These are phyloP conservation scores for Pleurotus tuber-regium DNA, from an alignment of 768 basidiomycete species.

Conservation along the genomic window DNA sequence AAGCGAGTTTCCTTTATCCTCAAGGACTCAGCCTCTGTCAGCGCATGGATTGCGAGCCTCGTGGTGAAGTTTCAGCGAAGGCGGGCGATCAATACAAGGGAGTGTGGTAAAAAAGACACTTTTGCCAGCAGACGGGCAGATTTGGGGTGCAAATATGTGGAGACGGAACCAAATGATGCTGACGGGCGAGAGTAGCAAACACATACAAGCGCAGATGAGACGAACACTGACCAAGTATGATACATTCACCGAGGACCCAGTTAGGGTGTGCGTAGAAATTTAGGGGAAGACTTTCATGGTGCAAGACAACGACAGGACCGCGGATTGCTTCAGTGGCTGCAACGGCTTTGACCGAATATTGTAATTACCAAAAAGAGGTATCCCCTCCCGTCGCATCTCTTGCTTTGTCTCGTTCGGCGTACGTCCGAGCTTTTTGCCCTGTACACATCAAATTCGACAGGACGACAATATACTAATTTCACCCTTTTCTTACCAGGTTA, in stretches of 20 bases:
- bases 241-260: no score
- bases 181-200: neutral
- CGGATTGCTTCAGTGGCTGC: no score
- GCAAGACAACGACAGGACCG: no score
- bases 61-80: neutral
- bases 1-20: constrained; percentile 4
- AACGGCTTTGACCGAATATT: neutral
- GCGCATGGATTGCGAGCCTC: constrained; percentile 9
- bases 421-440: constrained; percentile 7
- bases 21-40: neutral
- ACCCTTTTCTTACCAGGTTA: constrained; percentile 7
- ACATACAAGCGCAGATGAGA: neutral
- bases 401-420: constrained; percentile 8
- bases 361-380: constrained; percentile 3
- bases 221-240: no score
- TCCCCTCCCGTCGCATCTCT: constrained; percentile 1
- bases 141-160: constrained; percentile 1
- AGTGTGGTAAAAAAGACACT: no score
- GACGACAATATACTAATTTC: constrained; percentile 2
- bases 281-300: no score
- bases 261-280: no score
- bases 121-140: neutral
- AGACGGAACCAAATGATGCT: neutral
- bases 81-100: constrained; percentile 6
- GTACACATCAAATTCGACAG: neutral